A percentile compares a stretch with the other conserved stretches of the same genome.
Evolutionary conservation across 2,329 filamentous ascomycete genomes (phyloP).

Genomic region (Colletotrichum sidae): DNA sequence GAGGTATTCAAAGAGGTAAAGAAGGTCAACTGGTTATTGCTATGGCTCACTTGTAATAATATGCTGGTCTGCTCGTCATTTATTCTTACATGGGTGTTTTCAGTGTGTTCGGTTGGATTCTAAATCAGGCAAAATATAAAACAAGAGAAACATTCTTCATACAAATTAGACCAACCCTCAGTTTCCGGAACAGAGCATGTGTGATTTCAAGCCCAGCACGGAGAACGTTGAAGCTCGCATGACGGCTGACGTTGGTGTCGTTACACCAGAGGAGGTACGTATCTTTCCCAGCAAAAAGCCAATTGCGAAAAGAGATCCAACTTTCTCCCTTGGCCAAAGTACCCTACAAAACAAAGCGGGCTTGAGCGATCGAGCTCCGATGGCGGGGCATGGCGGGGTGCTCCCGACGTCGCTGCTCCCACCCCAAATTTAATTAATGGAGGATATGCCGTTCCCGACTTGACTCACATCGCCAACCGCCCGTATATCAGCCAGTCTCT

Average conservation of each 20-base stretch:
- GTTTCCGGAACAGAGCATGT: too few species aligned
- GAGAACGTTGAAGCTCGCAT: too few species aligned
- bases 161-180: too few species aligned
- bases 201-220: too few species aligned
- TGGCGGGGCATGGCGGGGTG: slow-evolving; percentile 40
- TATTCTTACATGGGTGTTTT: too few species aligned
- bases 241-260: not conserved
- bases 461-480: slow-evolving; percentile 36
- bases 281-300: not conserved
- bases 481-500: slow-evolving; percentile 15
- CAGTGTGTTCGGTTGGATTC: too few species aligned
- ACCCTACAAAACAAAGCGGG: slow-evolving; percentile 4
- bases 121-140: too few species aligned
- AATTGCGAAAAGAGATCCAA: not conserved
- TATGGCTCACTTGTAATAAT: too few species aligned
- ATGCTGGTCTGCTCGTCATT: too few species aligned
- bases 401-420: slow-evolving; percentile 32
- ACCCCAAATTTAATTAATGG: slow-evolving; percentile 26
- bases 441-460: slow-evolving; percentile 26
- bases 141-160: too few species aligned
- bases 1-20: too few species aligned
- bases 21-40: too few species aligned
- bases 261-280: not conserved
- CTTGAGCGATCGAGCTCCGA: slow-evolving; percentile 25
- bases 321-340: not conserved